Evolutionary conservation across 139 green algal genomes (phyloP), one percentile per base, ranked within the genome.

Genomic region (Haematococcus sp.): DNA sequence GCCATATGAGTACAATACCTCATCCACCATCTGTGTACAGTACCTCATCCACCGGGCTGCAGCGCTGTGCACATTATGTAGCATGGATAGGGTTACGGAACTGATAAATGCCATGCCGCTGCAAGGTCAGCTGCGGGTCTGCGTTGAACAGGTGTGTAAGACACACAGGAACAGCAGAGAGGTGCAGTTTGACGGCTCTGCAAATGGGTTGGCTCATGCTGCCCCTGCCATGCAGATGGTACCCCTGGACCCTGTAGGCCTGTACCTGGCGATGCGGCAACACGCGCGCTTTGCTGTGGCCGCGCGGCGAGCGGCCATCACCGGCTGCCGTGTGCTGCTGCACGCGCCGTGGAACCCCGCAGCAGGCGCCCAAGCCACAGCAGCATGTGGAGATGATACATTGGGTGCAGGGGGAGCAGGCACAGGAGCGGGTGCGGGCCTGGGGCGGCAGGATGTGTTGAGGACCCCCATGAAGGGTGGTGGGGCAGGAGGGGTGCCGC

Each of bases 171-270:
- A n/a, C n/a, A n/a, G n/a, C n/a, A n/a, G n/a, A n/a, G n/a, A n/a
- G n/a, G n/a, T n/a, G n/a, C n/a, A n/a, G n/a, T n/a, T n/a, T n/a
- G n/a, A n/a, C n/a, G n/a, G n/a, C n/a, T n/a, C 40, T 49, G 40
- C 11, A 19, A 11, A 4, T n/a, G n/a, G 15, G 15, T 15, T 35
- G 59, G 4, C 20, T 64, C 7, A 64, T 64, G 7, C 55, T 25
- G 7, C 25, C 13, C n/a, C 55, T 22, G 25, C 4, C 7, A 17
- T 72, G 51, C 69, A 75, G 64, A 35, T 84, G 54, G 46, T 84
- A 0, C 79, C 79, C 20, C 30, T 84, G 43, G 79, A 84, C 30
- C 79, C 79, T 17, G 17, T 84, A 32, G 74, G 79, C 1, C 54
- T 84, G 31, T 76, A 76, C 55, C 51, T 84, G 7, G 79, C 79